Base-by-base conservation (phyloP, 1,139 yeast species). In the Zygoascus sp. region DNA sequence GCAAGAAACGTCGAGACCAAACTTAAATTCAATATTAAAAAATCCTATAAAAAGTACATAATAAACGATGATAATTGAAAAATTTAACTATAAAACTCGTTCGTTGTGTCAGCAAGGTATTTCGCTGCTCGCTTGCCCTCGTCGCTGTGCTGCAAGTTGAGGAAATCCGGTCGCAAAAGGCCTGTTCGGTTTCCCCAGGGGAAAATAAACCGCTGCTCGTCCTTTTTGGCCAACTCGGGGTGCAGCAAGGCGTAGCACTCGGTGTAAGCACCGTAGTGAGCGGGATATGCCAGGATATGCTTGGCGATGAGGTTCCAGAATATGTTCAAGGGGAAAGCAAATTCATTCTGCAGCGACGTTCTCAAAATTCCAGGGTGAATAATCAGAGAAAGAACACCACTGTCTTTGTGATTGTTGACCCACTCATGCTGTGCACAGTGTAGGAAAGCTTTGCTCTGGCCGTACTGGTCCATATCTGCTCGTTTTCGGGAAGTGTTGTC, bases 361-460 rank as follows among this genome's bases (percentile, higher is more conserved):
- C 52, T 56, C 30, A 77, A 54, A 38, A 61, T 53, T 8, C 81
- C 83, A 1, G 82, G 82, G 57, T 76, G 73, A 9, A 68, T 66
- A 1, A 73, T 60, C 2, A 69, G 61, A 4, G 37, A 17, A 10
- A 39, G 22, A 5, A 46, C 35, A 5, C 38, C 38, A 7, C 62
- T 55, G 3, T 62, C 62, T 3, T 66, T 61, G 49, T 74, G 70
- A 30, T 60, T 54, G 19, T 59, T 55, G 1, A 72, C 61, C 75
- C 77, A 76, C 10, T 67, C 62, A 11, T 66, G 60, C 0, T 76
- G 69, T 52, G 72, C 75, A 42, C 67, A 63, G 21, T 71, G 60
- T 49, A 68, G 67, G 32, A 70, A 66, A 2, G 77, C 76, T 60
- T 78, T 78, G 34, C 77, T 68, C 55, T 75, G 78, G 0, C 75